Base-by-base conservation (phyloP, 108 stramenopile genomes). In the Fragilaria crotonensis region DNA sequence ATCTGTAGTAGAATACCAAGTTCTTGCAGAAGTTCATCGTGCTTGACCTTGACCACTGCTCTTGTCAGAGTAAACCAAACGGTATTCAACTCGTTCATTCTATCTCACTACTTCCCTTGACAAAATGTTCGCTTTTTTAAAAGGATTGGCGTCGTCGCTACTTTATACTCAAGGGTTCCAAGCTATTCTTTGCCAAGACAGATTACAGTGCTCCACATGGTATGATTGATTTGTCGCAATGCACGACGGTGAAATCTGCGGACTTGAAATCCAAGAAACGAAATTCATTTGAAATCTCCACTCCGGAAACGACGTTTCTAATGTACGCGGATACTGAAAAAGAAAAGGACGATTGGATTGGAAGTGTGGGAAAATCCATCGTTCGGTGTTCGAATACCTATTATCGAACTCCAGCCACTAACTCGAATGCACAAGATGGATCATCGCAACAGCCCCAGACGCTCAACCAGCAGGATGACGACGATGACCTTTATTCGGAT, bases 341-440 rank as follows among this genome's bases (percentile, higher is more conserved):
- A 68, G 96, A 96, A 66, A 99, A 99, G 75, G 99, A 99, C 62
- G 97, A 98, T 64, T 99, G 99, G 99, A 99, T 99, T 64, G 99
- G 99, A 3, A 89, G 93, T 14, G 94, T 98, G 9, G 98, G 98
- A 27, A 88, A 93, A 49, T 89, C 97, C n/a, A 99, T 99, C 65
- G 98, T 99, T 5, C 92, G 95, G 27, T 95, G 90, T 72, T 82
- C 83, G 11, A 76, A 75, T 29, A 90, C 89, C 0, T 86, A 81
- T 68, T 78, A 82, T 29, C 52, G 64, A 23, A 57, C 64, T 9
- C 49, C 59, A 50, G 70, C 56, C 45, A 51, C 51, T 44, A 33
- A 59, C 52, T 52, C 54, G 5, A 59, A 59, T 45, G 61, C 14
- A n/a, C n/a, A 22, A 17, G 2, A 11, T 23, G 5, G 30, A 18